phyloP scores from a whole-genome alignment of 768 basidiomycete genomes.

The Cyclocybe aegerita region DNA sequence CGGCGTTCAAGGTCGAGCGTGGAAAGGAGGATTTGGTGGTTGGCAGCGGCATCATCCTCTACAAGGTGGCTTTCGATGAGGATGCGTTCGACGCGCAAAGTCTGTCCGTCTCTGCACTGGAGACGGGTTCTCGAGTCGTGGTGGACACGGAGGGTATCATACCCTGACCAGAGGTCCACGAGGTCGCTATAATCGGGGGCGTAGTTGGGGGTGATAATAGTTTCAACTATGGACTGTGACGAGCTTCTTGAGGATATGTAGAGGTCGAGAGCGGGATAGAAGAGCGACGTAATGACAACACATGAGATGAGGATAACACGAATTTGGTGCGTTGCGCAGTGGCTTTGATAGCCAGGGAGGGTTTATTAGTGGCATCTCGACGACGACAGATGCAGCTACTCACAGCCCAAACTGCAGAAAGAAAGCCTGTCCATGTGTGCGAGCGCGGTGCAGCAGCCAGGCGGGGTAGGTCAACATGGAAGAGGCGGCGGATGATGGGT shows the following conservation, averaged over 20 bases:
- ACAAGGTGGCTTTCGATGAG: constrained; percentile 58
- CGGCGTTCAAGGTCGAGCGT: constrained; percentile 67
- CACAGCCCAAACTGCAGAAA: constrained; percentile 82
- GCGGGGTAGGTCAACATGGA: constrained; percentile 18
- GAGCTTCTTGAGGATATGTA: constrained; percentile 75
- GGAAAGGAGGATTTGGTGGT: constrained; percentile 58
- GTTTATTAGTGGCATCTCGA: constrained; percentile 6
- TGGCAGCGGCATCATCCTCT: constrained; percentile 53
- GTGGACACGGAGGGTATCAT: constrained; percentile 59
- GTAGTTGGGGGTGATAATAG: constrained; percentile 54
- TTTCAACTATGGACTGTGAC: constrained; percentile 64
- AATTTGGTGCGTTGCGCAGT: constrained; percentile 89
- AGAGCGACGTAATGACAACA: constrained; percentile 84
- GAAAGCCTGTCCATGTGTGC: constrained; percentile 45
- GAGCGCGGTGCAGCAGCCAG: constrained; percentile 34
- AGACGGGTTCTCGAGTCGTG: constrained; percentile 73
- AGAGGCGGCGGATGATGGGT: neutral
- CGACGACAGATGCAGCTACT: constrained; percentile 28
- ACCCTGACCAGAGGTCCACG: constrained; percentile 68
- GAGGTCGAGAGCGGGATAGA: constrained; percentile 86
- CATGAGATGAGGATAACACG: constrained; percentile 85
- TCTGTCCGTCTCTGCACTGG: constrained; percentile 66
- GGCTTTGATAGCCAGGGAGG: constrained; percentile 40
- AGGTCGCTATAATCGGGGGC: constrained; percentile 61
- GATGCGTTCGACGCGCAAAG: constrained; percentile 76